Conservation (phyloP, 2,329 filamentous ascomycete genomes). For the Talaromyces sp. region DNA sequence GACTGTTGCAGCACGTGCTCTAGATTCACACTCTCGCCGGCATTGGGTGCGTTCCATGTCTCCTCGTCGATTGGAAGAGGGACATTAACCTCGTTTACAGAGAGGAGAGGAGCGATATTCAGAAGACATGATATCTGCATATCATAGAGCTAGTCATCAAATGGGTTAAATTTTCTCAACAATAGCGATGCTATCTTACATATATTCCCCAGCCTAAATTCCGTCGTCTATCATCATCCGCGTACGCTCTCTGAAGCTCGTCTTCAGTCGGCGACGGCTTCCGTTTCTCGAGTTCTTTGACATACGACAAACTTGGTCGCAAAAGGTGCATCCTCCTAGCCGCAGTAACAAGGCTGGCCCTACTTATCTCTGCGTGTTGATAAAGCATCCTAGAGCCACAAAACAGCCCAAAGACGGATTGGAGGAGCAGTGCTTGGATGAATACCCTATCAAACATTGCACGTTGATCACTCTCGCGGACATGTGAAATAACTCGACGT, state of each 20-base stretch:
- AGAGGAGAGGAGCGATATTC: slow-evolving; percentile 12
- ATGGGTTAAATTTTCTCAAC: neutral
- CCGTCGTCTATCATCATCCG: slow-evolving; percentile 12
- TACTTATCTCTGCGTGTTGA: slow-evolving; percentile 14
- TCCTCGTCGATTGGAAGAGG: slow-evolving; percentile 12
- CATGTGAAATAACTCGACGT: slow-evolving; percentile 11
- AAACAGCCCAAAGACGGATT: slow-evolving; percentile 13
- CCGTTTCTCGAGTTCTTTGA: slow-evolving; percentile 13
- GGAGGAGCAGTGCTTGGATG: slow-evolving; percentile 12
- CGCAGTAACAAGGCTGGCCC: slow-evolving; percentile 13
- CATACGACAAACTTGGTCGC: slow-evolving; percentile 13
- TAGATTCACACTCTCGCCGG: slow-evolving; percentile 2
- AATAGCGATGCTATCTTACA: neutral
- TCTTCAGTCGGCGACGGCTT: slow-evolving; percentile 7
- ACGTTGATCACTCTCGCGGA: slow-evolving; percentile 13
- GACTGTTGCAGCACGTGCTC: slow-evolving; percentile 5
- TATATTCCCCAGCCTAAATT: slow-evolving; percentile 13
- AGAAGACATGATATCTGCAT: slow-evolving; percentile 13
- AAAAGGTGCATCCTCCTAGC: slow-evolving; percentile 15
- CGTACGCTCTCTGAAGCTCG: slow-evolving; percentile 10
- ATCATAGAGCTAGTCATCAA: slow-evolving; percentile 11
- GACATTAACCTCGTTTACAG: slow-evolving; percentile 11
- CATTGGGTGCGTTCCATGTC: slow-evolving; percentile 9
- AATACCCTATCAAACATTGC: slow-evolving; percentile 13
- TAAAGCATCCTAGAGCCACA: slow-evolving; percentile 14